Evolutionary conservation across 192 early-diverging fungal species (phyloP).

Genomic region (Coemansia sp.): DNA sequence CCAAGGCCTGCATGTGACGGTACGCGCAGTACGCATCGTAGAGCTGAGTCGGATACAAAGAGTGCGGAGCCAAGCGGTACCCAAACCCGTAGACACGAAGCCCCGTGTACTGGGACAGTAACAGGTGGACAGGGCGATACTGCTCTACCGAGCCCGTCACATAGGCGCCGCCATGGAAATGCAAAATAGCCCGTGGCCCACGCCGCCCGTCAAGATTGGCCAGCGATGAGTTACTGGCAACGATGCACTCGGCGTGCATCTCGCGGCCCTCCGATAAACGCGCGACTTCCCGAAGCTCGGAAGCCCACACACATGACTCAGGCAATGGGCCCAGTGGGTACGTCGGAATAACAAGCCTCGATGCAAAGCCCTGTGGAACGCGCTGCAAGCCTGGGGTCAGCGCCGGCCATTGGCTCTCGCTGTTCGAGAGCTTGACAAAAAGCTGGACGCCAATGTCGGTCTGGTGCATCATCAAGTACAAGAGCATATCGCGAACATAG

Average conservation of each 20-base stretch:
- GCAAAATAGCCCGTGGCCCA: slow-evolving; percentile 50
- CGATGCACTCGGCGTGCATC: slow-evolving; percentile 13
- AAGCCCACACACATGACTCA: slow-evolving; percentile 4
- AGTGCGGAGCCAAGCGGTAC: slow-evolving; percentile 80
- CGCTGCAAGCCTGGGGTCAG: neutral
- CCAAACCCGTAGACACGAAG: slow-evolving; percentile 54
- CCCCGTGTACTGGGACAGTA: slow-evolving; percentile 52
- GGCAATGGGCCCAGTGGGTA: neutral
- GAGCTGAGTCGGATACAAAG: slow-evolving; percentile 77
- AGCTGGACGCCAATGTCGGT: neutral
- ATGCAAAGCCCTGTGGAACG: neutral
- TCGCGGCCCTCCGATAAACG: neutral
- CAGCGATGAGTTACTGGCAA: neutral
- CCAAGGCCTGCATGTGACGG: slow-evolving; percentile 52
- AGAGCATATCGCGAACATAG: slow-evolving; percentile 20
- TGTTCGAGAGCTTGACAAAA: neutral
- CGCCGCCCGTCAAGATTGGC: neutral
- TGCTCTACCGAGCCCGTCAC: slow-evolving; percentile 36
- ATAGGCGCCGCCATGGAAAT: slow-evolving; percentile 77
- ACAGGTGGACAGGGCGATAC: slow-evolving; percentile 41
- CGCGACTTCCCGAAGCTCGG: slow-evolving; percentile 2
- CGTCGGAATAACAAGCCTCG: neutral
- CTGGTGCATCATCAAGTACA: slow-evolving; percentile 8
- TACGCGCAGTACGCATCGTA: slow-evolving; percentile 80
- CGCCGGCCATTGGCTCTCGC: neutral